These are phyloP conservation scores for Trichoderma pleuroti DNA, from an alignment of 2,329 filamentous ascomycete genomes.

Conservation along the genomic window DNA sequence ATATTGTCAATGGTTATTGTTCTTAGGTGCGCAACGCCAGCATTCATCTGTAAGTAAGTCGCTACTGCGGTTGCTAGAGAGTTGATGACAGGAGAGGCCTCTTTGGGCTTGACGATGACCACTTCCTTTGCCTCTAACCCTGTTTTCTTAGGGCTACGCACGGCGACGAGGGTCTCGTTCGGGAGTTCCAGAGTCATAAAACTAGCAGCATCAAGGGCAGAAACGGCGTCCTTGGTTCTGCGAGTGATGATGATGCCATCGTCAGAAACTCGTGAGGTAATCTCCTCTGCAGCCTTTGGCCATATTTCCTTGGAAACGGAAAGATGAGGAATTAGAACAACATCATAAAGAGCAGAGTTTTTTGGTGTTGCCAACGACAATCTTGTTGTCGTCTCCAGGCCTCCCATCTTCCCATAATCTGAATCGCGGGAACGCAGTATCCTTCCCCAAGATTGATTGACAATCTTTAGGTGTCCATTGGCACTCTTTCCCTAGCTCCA, in stretches of 20 bases:
- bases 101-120: neutral
- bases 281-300: neutral
- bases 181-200: neutral
- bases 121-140: neutral
- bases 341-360: neutral
- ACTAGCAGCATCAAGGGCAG: neutral
- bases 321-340: neutral
- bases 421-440: slow-evolving; percentile 6
- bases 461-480: slow-evolving; percentile 5
- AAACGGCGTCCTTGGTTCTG: neutral
- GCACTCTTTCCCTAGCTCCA: neutral
- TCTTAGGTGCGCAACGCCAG: neutral
- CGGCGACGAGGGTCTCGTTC: neutral
- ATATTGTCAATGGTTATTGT: neutral
- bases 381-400: neutral
- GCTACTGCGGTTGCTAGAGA: neutral
- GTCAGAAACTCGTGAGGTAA: neutral
- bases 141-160: neutral
- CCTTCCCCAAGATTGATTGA: neutral
- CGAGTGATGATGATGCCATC: neutral
- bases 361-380: neutral
- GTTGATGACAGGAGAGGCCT: neutral
- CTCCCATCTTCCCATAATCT: neutral
- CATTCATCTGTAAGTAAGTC: neutral
- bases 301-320: neutral